Evolutionary conservation across 371 early-diverging fungal species (phyloP), one percentile per base, ranked within the genome.

Genomic region (Parasitella parasitica): DNA sequence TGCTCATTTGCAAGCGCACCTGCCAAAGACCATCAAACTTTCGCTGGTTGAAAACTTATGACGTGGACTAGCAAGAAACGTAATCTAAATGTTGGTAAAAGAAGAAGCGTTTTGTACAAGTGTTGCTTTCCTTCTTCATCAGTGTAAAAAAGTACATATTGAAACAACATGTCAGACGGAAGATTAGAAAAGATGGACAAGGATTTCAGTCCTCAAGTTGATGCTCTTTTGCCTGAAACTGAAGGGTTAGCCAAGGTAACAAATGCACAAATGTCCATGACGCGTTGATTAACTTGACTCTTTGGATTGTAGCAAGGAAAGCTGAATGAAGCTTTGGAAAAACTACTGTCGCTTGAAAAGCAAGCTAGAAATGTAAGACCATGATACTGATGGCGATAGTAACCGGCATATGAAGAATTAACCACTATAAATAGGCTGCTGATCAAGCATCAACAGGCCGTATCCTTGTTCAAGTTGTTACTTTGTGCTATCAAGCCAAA

Each of bases 361-460:
- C 94, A 94, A 76, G 93, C 96, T 6, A 85, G 96, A 58, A 89
- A 86, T 65, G 95, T 94, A 77, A 74, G n/a, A n/a, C n/a, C n/a
- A n/a, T n/a, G n/a, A n/a, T n/a, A n/a, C n/a, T n/a, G n/a, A n/a
- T n/a, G n/a, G n/a, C n/a, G n/a, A n/a, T n/a, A n/a, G n/a, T n/a
- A n/a, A n/a, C n/a, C n/a, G n/a, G n/a, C n/a, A n/a, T n/a, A n/a
- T n/a, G n/a, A n/a, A n/a, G 5, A 3, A 24, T 7, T 46, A 46
- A 46, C 46, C 11, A 12, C 13, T 4, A 24, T 11, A 3, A 53
- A 20, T 72, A 94, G 94, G 86, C 90, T 54, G 91, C 91, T 32
- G 94, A 94, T 84, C 77, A 91, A 53, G 81, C 83, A 38, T 97
- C 97, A 13, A 97, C 96, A 60, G 85, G 93, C 20, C 88, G 94